Base-by-base conservation (phyloP, 192 early-diverging fungal species). In the Gonapodya prolifera region DNA sequence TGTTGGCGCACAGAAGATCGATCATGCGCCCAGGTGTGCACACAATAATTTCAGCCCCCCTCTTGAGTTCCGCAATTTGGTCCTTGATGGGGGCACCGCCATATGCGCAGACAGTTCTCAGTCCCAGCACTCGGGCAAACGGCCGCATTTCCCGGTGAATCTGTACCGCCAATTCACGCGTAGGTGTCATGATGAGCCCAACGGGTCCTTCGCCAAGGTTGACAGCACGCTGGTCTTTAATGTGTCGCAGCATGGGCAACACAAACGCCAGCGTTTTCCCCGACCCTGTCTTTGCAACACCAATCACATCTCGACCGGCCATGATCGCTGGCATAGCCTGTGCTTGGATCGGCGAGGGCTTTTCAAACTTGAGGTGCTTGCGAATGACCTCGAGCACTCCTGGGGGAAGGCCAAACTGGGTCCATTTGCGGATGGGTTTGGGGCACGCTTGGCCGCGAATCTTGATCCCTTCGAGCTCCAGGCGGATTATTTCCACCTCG, bases 251-350 rank as follows among this genome's bases (percentile, higher is more conserved):
- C 95, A 98, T 95, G 35, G 96, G 96, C 77, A 97, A 79, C 31
- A 97, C 83, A 83, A 97, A 96, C 0, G 94, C 93, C 76, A 98
- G 90, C 1, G 95, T 97, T 85, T 97, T 97, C 23, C 96, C 96
- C 28, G 89, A 91, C 0, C 96, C 96, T 0, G 96, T 98, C 78
- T 95, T 98, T 30, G 96, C 94, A 18, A 98, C 94, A 16, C 94
- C 94, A 81, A 98, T 98, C 17, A 96, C 93, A 82, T 98, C 96
- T 2, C 96, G 89, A 0, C 96, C 96, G 80, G 92, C 91, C 92
- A 98, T 89, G 71, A 98, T 92, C 0, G 95, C 96, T n/a, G 96
- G 96, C n/a, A 98, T 90, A 0, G 93, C 92, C 80, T 98, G 96
- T 0, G 92, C 88, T 81, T 98, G 96, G 78, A 98, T 95, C 0